Evolutionary conservation across 768 basidiomycete genomes (phyloP).

Genomic region (Porpolomopsis calyptriformis): DNA sequence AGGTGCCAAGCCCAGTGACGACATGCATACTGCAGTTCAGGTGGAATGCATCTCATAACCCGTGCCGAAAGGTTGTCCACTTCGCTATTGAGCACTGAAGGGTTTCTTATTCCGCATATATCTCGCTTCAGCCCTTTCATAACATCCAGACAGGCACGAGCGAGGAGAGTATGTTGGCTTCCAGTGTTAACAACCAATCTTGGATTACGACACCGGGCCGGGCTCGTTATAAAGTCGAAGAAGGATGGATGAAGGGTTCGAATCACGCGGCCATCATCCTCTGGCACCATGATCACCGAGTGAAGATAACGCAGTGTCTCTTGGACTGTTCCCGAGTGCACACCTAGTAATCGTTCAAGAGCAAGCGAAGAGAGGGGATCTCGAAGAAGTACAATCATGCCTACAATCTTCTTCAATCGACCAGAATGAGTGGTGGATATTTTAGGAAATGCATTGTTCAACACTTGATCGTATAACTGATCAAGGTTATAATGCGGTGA

Average conservation of each 20-base stretch:
- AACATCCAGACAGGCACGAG: background rate
- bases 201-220: background rate
- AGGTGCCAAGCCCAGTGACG: background rate
- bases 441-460: background rate
- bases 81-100: background rate
- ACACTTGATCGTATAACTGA: background rate
- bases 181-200: background rate
- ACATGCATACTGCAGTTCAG: background rate
- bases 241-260: background rate
- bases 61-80: background rate
- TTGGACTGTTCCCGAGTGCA: background rate
- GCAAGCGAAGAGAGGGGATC: conserved; percentile 1
- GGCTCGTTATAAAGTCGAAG: background rate
- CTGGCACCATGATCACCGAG: background rate
- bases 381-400: background rate
- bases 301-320: background rate
- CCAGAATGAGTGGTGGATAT: background rate
- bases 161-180: conserved; percentile 1
- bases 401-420: background rate
- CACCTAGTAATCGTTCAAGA: background rate
- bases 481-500: background rate
- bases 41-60: background rate
- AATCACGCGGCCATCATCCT: background rate
- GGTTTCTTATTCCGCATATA: background rate
- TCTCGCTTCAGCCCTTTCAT: background rate